Percentiles rank a stretch among this genome's conserved stretches.
These are phyloP conservation scores for Penicillium subrubescens DNA, from an alignment of 495 filamentous ascomycete species.

Conservation along the genomic window DNA sequence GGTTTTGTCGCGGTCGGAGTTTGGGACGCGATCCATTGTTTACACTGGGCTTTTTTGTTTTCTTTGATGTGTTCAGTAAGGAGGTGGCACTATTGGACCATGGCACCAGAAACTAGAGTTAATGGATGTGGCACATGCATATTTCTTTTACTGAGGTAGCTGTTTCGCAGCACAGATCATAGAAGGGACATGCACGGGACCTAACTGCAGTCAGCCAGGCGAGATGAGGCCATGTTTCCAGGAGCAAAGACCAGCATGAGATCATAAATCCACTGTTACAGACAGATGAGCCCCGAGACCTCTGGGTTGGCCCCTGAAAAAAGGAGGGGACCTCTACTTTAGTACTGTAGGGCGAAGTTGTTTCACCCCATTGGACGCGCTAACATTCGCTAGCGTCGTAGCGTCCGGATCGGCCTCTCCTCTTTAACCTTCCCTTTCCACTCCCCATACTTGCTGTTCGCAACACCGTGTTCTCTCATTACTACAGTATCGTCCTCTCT, in stretches of 20 bases:
- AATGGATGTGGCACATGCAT: neutral
- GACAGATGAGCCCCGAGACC: conserved; percentile 10
- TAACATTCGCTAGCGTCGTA: conserved; percentile 30
- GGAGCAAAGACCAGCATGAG: conserved; percentile 5
- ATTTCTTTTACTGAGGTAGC: neutral
- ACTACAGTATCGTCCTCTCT: neutral
- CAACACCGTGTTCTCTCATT: conserved; percentile 25
- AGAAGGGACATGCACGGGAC: neutral
- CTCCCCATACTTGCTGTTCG: conserved; percentile 4
- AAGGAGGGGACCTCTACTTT: neutral
- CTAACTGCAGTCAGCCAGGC: neutral
- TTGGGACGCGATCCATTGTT: conserved; percentile 6
- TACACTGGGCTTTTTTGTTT: neutral
- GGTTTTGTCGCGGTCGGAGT: neutral
- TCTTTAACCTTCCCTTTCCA: conserved; percentile 22
- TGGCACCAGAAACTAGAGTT: neutral
- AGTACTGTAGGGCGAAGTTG: conserved; percentile 10
- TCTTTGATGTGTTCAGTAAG: conserved; percentile 1
- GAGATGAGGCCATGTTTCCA: conserved; percentile 8
- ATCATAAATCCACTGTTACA: conserved; percentile 8
- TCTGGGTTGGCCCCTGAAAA: conserved; percentile 6
- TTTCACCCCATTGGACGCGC: conserved; percentile 27
- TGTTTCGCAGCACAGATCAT: too few relatives aligned
- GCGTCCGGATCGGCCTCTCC: conserved; percentile 27
- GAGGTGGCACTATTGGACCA: conserved; percentile 4